phyloP scores from a whole-genome alignment of 192 early-diverging fungal species.

The Diversispora eburnea region DNA sequence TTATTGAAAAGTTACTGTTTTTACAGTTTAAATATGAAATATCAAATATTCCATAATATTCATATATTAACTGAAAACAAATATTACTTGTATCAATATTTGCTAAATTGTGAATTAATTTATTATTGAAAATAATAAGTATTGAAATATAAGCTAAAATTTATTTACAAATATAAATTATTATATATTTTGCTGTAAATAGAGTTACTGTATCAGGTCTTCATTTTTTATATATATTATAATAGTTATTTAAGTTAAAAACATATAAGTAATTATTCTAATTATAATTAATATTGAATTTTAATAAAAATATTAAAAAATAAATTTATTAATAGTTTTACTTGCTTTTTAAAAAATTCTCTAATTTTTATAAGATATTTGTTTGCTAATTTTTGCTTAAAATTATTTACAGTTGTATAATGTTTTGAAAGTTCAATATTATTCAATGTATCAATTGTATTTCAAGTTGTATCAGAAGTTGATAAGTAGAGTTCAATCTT shows the following conservation, averaged over 20 bases:
- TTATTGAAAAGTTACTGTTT: background rate
- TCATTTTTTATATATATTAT: background rate
- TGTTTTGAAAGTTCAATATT: too few species aligned
- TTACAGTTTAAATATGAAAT: background rate
- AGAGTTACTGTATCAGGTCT: slow-evolving; percentile 1
- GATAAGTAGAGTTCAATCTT: too few species aligned
- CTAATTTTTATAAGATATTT: too few species aligned
- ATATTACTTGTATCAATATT: background rate
- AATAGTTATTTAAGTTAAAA: background rate
- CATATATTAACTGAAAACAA: background rate
- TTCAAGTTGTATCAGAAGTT: too few species aligned
- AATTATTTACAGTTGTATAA: too few species aligned
- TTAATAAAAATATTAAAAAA: too few species aligned
- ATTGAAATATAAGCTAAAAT: too few species aligned
- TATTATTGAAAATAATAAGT: background rate
- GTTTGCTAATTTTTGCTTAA: too few species aligned
- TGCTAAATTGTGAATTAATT: background rate
- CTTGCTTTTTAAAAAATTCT: too few species aligned
- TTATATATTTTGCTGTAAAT: background rate
- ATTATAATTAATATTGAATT: too few species aligned
- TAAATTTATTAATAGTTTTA: too few species aligned
- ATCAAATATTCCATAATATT: slow-evolving; percentile 5
- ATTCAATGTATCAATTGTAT: too few species aligned
- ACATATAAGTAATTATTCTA: background rate
- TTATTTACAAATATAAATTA: background rate